A percentile compares a stretch with the other conserved stretches of the same genome.
Conservation (phyloP, 179 eudicot genomes). For the Dionaea muscipula region DNA sequence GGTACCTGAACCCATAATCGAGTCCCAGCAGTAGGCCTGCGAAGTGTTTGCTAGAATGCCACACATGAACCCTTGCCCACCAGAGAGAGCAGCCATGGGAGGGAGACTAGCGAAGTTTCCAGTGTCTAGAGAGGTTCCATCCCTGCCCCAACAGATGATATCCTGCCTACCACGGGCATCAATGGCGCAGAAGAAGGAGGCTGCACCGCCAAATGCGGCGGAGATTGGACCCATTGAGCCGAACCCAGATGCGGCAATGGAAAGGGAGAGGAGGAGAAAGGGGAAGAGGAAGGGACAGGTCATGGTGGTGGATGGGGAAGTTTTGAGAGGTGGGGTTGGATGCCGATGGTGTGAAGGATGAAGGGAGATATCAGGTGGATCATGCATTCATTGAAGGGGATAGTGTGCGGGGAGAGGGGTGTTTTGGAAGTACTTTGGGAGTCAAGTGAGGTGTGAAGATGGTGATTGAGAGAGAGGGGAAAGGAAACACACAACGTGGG, state of each 20-base stretch:
- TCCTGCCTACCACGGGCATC: slow-evolving; percentile 85
- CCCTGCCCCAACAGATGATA: slow-evolving; percentile 63
- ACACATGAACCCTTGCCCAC: slow-evolving; percentile 71
- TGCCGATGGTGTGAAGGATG: no score
- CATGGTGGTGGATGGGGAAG: no score
- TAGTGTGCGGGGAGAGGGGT: no score
- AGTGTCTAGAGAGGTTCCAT: slow-evolving; percentile 14
- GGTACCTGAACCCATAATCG: slow-evolving; percentile 21
- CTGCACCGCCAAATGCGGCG: slow-evolving; percentile 49
- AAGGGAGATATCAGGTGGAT: no score
- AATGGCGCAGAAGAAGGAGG: slow-evolving; percentile 70
- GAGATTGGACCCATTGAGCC: slow-evolving; percentile 88
- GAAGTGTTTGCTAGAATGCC: slow-evolving; percentile 64
- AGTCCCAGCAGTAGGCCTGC: slow-evolving; percentile 59
- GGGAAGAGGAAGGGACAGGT: no score
- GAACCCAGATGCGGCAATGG: slow-evolving; percentile 33
- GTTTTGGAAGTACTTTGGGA: no score
- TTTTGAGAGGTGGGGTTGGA: no score
- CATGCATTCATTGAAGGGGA: no score
- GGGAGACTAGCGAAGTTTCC: slow-evolving; percentile 32
- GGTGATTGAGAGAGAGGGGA: no score
- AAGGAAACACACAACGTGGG: no score
- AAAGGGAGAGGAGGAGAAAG: no score
- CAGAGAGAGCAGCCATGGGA: slow-evolving; percentile 60
- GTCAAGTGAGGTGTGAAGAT: no score